Percentiles rank a stretch among this genome's conserved stretches.
phyloP scores from a whole-genome alignment of 352 stramenopile species.

The Globisporangium acanthophoron region DNA sequence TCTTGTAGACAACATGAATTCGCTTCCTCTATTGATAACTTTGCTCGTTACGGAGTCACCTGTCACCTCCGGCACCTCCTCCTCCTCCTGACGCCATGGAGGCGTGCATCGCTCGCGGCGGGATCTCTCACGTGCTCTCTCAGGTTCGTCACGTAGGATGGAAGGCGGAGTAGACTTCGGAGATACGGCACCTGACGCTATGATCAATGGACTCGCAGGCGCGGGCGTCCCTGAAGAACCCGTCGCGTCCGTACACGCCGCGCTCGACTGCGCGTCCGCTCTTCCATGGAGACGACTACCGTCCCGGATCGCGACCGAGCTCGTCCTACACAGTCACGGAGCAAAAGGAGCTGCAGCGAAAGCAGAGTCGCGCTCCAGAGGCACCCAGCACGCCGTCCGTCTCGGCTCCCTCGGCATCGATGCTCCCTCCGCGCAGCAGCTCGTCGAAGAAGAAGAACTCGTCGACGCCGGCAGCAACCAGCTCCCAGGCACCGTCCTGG shows the following conservation, averaged over 20 bases:
- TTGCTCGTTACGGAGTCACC: too few relatives aligned
- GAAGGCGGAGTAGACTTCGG: not conserved
- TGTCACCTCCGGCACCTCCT: too few relatives aligned
- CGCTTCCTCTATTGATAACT: too few relatives aligned
- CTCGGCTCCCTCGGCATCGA: constrained; percentile 4
- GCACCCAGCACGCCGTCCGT: not conserved
- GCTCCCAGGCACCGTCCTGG: not conserved
- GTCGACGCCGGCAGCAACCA: not conserved
- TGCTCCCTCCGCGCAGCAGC: constrained; percentile 14
- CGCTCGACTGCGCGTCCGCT: constrained; percentile 47
- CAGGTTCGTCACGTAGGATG: constrained; percentile 25
- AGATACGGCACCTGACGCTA: not conserved
- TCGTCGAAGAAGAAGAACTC: constrained; percentile 7
- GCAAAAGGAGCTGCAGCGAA: constrained; percentile 22
- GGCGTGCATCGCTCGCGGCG: constrained; percentile 62
- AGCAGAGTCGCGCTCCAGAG: not conserved
- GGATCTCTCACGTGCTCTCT: constrained; percentile 76
- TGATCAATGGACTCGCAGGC: constrained; percentile 22
- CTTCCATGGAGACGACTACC: constrained; percentile 78
- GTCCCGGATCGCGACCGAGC: constrained; percentile 53
- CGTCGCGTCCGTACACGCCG: constrained; percentile 73
- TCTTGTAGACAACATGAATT: too few relatives aligned
- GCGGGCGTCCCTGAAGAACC: constrained; percentile 74
- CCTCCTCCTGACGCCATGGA: constrained; percentile 33
- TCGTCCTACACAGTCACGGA: constrained; percentile 56